These are phyloP conservation scores for Mimosa pudica DNA, from an alignment of 306 rosid genomes.

Conservation along the genomic window DNA sequence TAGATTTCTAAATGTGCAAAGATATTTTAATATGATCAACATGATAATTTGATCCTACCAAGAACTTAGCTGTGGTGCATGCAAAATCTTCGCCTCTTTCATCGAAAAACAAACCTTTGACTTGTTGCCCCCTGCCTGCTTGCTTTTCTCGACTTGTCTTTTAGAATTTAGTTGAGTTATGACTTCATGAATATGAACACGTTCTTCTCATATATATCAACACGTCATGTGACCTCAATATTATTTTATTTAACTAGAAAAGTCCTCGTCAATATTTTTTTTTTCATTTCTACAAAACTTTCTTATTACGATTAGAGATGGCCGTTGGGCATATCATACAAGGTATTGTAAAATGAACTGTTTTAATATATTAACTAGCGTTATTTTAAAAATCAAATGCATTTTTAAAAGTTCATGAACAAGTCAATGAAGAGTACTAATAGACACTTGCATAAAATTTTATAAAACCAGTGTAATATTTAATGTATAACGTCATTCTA, in stretches of 20 bases:
- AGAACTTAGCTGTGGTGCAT: slow-evolving; percentile 12
- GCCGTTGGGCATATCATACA: background rate
- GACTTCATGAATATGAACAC: background rate
- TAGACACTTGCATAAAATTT: background rate
- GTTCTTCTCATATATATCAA: background rate
- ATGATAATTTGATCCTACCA: slow-evolving; percentile 6
- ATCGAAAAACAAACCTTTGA: background rate
- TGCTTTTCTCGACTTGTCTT: background rate
- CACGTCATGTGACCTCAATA: background rate
- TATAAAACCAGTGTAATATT: background rate
- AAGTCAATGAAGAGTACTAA: background rate
- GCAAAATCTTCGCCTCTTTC: background rate
- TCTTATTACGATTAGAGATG: too few species aligned
- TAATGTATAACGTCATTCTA: background rate
- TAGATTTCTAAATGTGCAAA: background rate
- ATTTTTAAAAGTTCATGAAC: background rate
- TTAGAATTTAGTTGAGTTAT: background rate
- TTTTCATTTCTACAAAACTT: background rate
- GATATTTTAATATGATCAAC: background rate
- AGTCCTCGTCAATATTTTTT: background rate
- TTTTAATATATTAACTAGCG: background rate
- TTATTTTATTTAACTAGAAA: background rate
- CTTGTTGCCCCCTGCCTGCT: slow-evolving; percentile 3
- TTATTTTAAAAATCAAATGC: background rate
- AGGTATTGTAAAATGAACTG: background rate